phyloP scores from a whole-genome alignment of 2,329 filamentous ascomycete species.

The Scedosporium minutisporum region DNA sequence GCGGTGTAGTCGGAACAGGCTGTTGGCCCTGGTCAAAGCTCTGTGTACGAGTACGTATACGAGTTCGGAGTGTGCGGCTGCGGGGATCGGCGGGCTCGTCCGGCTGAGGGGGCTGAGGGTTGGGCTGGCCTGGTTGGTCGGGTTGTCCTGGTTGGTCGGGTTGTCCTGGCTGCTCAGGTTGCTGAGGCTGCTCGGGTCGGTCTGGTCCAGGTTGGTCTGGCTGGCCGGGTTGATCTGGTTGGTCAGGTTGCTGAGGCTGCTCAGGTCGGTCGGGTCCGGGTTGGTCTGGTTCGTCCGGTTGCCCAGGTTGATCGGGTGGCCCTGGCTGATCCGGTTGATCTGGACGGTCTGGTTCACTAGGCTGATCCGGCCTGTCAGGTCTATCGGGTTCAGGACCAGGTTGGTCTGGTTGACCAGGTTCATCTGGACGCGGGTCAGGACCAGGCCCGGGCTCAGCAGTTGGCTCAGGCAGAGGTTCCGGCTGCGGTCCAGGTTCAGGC shows the following conservation, averaged over 20 bases:
- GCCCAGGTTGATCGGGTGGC: not conserved
- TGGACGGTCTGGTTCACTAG: not conserved
- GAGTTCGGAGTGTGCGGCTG: not conserved
- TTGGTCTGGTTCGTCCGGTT: not conserved
- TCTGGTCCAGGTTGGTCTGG: not conserved
- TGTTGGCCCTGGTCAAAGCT: not conserved
- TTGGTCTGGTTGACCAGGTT: not conserved
- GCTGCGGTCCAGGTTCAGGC: not conserved
- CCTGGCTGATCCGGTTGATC: not conserved
- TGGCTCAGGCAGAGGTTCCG: not conserved
- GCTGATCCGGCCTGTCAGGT: not conserved
- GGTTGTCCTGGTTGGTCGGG: not conserved
- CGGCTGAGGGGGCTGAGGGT: not conserved
- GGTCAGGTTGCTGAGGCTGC: not conserved
- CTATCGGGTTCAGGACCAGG: not conserved
- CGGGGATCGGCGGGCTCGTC: not conserved
- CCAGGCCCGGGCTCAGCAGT: not conserved
- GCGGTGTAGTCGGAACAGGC: not conserved
- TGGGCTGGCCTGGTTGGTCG: not conserved
- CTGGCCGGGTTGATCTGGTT: not conserved
- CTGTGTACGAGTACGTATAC: not conserved
- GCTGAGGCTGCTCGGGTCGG: not conserved
- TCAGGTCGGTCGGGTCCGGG: not conserved
- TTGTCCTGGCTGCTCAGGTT: not conserved
- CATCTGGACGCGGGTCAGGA: not conserved